Percentiles rank a stretch among this genome's conserved stretches.
phyloP scores from a whole-genome alignment of 352 stramenopile species.

The Blastocystis sp. region DNA sequence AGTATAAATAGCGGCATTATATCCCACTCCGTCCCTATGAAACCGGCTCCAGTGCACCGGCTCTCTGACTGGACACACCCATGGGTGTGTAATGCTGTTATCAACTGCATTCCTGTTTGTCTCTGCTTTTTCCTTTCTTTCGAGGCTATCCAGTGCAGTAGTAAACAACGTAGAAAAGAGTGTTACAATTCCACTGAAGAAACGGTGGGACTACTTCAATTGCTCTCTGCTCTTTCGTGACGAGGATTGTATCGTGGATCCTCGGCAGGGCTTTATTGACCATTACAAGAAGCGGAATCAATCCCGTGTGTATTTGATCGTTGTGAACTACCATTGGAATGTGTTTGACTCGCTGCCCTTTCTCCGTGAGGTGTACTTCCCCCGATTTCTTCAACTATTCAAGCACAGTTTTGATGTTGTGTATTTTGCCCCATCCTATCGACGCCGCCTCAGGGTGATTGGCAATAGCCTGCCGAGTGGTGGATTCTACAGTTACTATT shows the following conservation, averaged over 20 bases:
- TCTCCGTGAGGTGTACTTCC: slow-evolving; percentile 1
- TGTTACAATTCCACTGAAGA: too few relatives aligned
- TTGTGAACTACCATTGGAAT: slow-evolving; percentile 55
- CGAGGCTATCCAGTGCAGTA: too few relatives aligned
- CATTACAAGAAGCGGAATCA: neutral
- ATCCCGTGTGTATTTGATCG: slow-evolving; percentile 17
- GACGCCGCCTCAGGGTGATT: neutral
- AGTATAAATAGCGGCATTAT: too few relatives aligned
- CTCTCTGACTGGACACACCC: too few relatives aligned
- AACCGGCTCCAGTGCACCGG: too few relatives aligned
- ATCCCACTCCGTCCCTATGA: too few relatives aligned
- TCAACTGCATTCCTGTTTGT: too few relatives aligned
- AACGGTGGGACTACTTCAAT: too few relatives aligned
- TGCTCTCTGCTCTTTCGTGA: too few relatives aligned
- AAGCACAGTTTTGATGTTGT: slow-evolving; percentile 27
- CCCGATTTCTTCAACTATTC: slow-evolving; percentile 12
- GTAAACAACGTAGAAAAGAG: too few relatives aligned
- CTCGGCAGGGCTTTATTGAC: neutral
- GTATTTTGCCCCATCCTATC: slow-evolving; percentile 7
- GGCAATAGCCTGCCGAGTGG: neutral
- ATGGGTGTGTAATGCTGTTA: too few relatives aligned
- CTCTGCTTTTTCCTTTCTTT: too few relatives aligned
- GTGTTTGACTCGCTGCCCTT: neutral
- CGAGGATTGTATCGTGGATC: neutral
- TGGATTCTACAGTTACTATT: slow-evolving; percentile 57